phyloP scores from a whole-genome alignment of 108 stramenopile genomes.

The Skeletonema menzelii region DNA sequence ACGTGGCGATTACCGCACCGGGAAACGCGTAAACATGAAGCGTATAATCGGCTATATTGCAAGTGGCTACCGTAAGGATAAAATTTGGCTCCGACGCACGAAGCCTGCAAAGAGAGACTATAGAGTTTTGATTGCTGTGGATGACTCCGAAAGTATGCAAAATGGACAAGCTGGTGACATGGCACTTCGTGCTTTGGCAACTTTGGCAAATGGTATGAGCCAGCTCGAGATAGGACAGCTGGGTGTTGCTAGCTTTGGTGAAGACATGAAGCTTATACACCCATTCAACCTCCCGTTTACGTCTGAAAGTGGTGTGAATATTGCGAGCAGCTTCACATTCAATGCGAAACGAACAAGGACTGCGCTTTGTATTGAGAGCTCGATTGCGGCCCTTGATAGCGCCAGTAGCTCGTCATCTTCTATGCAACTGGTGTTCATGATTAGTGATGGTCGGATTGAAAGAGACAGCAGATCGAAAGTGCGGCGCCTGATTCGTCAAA shows the following conservation, averaged over 20 bases:
- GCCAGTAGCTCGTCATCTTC: conserved; percentile 59
- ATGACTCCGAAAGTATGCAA: conserved; percentile 97
- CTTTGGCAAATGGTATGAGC: conserved; percentile 89
- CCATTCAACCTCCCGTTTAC: conserved; percentile 89
- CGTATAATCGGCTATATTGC: conserved; percentile 99
- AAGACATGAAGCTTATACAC: conserved; percentile 89
- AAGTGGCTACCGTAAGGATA: conserved; percentile 97
- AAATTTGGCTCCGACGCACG: conserved; percentile 99
- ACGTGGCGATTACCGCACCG: conserved; percentile 96
- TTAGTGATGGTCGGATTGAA: conserved; percentile 96
- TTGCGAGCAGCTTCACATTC: conserved; percentile 86
- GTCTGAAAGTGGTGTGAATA: conserved; percentile 81
- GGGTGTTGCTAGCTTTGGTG: conserved; percentile 93
- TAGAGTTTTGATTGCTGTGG: conserved; percentile 94
- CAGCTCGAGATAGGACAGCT: conserved; percentile 96
- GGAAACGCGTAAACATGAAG: conserved; percentile 99
- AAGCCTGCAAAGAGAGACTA: conserved; percentile 98
- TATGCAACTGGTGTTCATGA: conserved; percentile 93
- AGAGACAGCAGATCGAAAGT: conserved; percentile 85
- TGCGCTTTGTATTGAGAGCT: conserved; percentile 86
- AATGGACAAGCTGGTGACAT: conserved; percentile 91
- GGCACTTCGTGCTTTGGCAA: conserved; percentile 90
- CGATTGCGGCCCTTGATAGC: conserved; percentile 71
- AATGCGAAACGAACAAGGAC: conserved; percentile 89
- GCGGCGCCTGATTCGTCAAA: conserved; percentile 85